Conservation (phyloP, 2,329 filamentous ascomycete genomes). For the Colletotrichum sp. region DNA sequence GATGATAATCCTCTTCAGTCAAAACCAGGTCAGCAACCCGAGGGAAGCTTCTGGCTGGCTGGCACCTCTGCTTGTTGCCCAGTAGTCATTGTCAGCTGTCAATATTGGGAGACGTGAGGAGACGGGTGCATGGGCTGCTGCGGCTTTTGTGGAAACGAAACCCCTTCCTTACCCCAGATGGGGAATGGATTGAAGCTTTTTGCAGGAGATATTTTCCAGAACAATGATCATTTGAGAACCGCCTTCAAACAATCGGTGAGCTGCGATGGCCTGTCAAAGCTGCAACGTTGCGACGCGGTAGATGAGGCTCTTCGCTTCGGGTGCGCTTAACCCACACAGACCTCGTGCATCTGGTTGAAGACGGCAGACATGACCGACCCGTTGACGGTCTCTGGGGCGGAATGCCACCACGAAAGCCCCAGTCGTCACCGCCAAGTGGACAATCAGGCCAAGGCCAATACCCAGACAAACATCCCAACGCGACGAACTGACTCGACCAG, state of each 20-base stretch:
- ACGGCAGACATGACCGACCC: not conserved
- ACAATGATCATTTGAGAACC: not conserved
- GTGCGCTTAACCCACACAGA: not conserved
- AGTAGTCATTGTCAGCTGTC: slow-evolving; percentile 3
- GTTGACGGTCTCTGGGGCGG: not conserved
- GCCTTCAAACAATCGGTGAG: not conserved
- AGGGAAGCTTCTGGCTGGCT: not conserved
- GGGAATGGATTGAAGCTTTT: not conserved
- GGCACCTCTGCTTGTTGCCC: not conserved
- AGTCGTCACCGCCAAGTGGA: slow-evolving; percentile 11
- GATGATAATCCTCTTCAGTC: not conserved
- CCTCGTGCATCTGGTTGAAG: not conserved
- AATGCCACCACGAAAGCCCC: not conserved
- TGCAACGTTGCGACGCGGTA: not conserved
- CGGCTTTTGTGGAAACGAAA: not conserved
- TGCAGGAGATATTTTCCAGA: not conserved
- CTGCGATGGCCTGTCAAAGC: not conserved
- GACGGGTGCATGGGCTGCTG: not conserved
- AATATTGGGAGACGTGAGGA: not conserved
- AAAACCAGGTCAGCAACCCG: not conserved
- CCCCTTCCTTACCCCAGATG: not conserved
- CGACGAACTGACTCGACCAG: slow-evolving; percentile 1
- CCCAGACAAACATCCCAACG: slow-evolving; percentile 1
- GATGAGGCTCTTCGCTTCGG: not conserved
- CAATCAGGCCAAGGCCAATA: slow-evolving; percentile 16